These are phyloP conservation scores for Saccharomycopsis capsularis DNA, from an alignment of 805 yeast genomes.

Conservation along the genomic window DNA sequence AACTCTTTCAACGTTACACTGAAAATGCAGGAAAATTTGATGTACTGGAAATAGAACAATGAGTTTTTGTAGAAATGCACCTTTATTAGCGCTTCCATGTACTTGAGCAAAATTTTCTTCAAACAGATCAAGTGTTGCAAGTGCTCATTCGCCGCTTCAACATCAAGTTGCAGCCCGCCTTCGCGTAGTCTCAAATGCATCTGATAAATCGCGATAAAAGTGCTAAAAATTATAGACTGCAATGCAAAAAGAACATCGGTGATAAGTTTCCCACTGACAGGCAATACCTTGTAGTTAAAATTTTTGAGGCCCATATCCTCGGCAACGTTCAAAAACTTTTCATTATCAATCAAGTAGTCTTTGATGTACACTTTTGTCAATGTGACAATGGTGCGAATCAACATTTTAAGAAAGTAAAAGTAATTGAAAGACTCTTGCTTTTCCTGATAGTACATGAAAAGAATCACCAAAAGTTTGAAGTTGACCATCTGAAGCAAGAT, in stretches of 20 bases:
- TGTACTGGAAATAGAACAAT: not conserved
- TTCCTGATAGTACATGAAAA: slow-evolving; percentile 2
- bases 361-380: not conserved
- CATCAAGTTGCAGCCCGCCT: no score
- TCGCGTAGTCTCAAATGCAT: not conserved
- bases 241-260: not conserved
- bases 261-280: not conserved
- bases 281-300: not conserved
- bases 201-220: no score
- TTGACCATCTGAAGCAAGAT: not conserved
- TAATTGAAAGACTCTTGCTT: not conserved
- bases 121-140: not conserved
- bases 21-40: not conserved
- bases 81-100: not conserved
- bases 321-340: not conserved
- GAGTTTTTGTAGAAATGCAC: not conserved
- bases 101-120: not conserved
- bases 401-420: not conserved
- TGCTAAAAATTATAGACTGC: not conserved
- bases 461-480: slow-evolving; percentile 1
- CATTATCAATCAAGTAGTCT: not conserved
- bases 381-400: not conserved
- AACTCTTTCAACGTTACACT: not conserved
- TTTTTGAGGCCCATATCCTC: not conserved
- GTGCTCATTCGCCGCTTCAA: not conserved